Percentiles rank a stretch among this genome's conserved stretches.
Evolutionary conservation across 768 basidiomycete genomes (phyloP).

Genomic region (Lactifluus subvellereus): DNA sequence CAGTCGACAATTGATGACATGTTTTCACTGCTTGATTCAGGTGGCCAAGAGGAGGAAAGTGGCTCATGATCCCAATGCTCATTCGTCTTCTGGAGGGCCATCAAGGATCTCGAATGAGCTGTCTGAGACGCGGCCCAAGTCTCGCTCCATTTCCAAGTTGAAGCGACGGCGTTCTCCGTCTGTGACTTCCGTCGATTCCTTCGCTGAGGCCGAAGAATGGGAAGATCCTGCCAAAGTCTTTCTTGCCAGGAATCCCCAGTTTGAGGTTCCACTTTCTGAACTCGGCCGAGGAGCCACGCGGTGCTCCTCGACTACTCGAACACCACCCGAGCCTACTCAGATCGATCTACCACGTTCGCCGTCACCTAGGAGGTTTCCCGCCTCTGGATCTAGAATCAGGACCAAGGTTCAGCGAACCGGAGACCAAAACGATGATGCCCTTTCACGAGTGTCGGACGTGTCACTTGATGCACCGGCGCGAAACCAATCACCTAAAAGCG

Average conservation of each 20-base stretch:
- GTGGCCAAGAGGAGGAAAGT: slow-evolving; percentile 11
- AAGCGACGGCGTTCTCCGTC: slow-evolving; percentile 19
- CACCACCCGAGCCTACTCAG: slow-evolving; percentile 4
- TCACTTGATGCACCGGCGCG: not conserved
- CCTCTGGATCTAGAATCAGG: not conserved
- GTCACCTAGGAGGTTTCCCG: not conserved
- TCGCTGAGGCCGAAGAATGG: slow-evolving; percentile 12
- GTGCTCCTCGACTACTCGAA: slow-evolving; percentile 2
- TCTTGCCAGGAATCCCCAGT: slow-evolving; percentile 19
- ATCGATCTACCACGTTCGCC: not conserved
- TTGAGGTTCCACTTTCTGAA: slow-evolving; percentile 54
- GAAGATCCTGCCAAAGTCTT: slow-evolving; percentile 22
- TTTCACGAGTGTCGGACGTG: slow-evolving; percentile 6
- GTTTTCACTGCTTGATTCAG: not conserved
- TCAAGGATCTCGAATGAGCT: not conserved
- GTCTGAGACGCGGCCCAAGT: not conserved
- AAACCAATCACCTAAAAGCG: not conserved
- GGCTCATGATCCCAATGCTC: not conserved
- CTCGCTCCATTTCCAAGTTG: slow-evolving; percentile 4
- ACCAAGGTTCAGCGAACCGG: not conserved
- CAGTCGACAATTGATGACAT: not conserved
- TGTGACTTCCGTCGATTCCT: slow-evolving; percentile 9
- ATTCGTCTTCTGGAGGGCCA: not conserved
- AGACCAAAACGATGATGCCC: not conserved
- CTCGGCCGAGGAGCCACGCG: slow-evolving; percentile 36